phyloP scores from a whole-genome alignment of 768 basidiomycete species.

The Pleurotus citrinopileatus region DNA sequence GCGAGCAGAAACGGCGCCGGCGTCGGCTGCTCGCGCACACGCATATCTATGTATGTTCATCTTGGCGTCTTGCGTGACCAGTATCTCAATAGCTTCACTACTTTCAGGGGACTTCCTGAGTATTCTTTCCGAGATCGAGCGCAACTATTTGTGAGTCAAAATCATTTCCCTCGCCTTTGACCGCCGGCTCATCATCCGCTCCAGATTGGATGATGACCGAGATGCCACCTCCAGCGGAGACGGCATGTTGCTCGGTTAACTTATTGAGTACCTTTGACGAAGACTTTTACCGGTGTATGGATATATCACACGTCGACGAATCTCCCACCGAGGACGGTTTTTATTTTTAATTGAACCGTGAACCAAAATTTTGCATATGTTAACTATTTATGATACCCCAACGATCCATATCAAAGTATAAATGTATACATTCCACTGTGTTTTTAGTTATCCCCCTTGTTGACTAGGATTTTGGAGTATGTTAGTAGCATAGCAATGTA shows the following conservation, averaged over 20 bases:
- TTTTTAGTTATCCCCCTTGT: conserved; percentile 3
- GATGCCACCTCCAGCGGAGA: conserved; percentile 60
- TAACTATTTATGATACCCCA: conserved; percentile 9
- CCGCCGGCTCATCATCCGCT: conserved; percentile 13
- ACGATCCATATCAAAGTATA: conserved; percentile 6
- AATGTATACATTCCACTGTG: conserved; percentile 8
- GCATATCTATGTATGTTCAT: conserved; percentile 72
- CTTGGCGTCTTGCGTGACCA: background rate
- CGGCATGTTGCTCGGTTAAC: conserved; percentile 33
- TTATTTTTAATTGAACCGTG: conserved; percentile 8
- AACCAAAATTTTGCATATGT: conserved; percentile 1
- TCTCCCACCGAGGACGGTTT: conserved; percentile 1
- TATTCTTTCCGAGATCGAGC: conserved; percentile 88
- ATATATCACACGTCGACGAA: background rate
- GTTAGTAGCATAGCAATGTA: background rate
- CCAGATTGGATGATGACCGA: conserved; percentile 67
- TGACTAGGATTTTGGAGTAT: too few relatives aligned
- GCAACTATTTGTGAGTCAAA: conserved; percentile 73
- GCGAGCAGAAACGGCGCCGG: conserved; percentile 77
- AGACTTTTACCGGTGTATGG: background rate
- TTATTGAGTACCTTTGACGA: conserved; percentile 5
- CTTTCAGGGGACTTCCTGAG: conserved; percentile 85
- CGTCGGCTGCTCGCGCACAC: conserved; percentile 80
- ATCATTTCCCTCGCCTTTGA: conserved; percentile 4
- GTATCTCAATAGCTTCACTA: conserved; percentile 3